A percentile compares a stretch with the other conserved stretches of the same genome.
phyloP scores from a whole-genome alignment of 805 yeast genomes.

The Candida ponderosae region DNA sequence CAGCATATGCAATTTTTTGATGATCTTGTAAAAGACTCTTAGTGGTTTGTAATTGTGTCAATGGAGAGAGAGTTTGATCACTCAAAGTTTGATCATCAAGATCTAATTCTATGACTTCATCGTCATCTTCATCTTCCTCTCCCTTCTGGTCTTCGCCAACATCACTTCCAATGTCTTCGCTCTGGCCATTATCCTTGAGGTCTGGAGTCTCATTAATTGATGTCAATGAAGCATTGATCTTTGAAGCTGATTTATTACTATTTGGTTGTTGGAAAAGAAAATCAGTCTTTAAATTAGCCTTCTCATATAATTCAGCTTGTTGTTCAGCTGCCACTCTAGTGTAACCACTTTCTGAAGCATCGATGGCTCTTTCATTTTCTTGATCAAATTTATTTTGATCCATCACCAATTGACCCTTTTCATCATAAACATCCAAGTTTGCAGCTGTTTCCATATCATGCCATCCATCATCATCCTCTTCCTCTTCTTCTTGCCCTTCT shows the following conservation, averaged over 20 bases:
- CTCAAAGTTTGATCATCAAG: conserved; percentile 25
- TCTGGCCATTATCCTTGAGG: no score
- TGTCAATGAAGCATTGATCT: not conserved
- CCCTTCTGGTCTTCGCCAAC: no score
- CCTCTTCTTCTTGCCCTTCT: conserved; percentile 12
- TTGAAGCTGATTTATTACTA: not conserved
- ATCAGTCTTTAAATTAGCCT: conserved; percentile 47
- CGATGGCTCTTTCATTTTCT: conserved; percentile 13
- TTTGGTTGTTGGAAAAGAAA: conserved; percentile 33
- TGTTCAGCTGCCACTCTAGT: conserved; percentile 85
- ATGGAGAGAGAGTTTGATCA: conserved; percentile 32
- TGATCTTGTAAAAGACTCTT: conserved; percentile 72
- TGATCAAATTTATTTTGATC: conserved; percentile 13
- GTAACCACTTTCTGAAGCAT: conserved; percentile 54
- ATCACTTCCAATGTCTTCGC: no score
- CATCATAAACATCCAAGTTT: conserved; percentile 70
- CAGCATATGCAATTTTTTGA: conserved; percentile 89
- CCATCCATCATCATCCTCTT: conserved; percentile 54
- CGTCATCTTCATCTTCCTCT: conserved; percentile 31
- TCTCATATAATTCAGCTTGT: conserved; percentile 67
- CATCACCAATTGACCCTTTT: conserved; percentile 53
- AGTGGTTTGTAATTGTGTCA: conserved; percentile 71
- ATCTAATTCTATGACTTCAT: conserved; percentile 9
- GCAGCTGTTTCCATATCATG: conserved; percentile 81
- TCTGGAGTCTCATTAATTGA: no score